Percentiles rank a stretch among this genome's conserved stretches.
phyloP scores from a whole-genome alignment of 23 red algal species.

The Gracilariopsis chorda region DNA sequence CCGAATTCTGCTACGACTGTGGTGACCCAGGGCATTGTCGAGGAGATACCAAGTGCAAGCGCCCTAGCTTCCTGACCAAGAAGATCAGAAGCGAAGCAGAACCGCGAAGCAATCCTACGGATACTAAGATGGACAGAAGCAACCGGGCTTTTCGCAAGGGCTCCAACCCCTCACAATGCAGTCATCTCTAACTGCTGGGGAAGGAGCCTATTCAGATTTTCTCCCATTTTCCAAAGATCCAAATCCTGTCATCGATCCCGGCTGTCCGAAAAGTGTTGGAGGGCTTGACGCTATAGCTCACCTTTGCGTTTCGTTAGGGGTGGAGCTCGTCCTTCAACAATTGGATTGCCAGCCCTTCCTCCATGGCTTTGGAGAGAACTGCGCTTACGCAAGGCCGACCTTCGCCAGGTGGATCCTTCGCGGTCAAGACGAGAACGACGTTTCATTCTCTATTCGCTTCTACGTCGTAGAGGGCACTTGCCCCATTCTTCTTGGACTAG shows the following conservation, averaged over 20 bases:
- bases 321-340: background rate
- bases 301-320: background rate
- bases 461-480: background rate
- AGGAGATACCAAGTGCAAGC: no score
- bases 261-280: background rate
- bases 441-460: background rate
- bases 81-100: no score
- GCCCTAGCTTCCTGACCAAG: no score
- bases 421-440: background rate
- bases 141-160: background rate
- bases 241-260: background rate
- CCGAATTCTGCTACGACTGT: no score
- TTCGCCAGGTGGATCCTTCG: background rate
- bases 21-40: no score
- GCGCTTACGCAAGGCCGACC: background rate
- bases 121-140: background rate
- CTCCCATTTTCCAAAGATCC: background rate
- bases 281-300: background rate
- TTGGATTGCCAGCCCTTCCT: slow-evolving; percentile 22
- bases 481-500: background rate
- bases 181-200: background rate
- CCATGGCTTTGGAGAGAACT: slow-evolving; percentile 22
- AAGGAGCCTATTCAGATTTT: background rate
- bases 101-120: background rate
- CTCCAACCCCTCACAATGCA: background rate